Percentiles rank a stretch among this genome's conserved stretches.
These are phyloP conservation scores for Pythium monospermum DNA, from an alignment of 352 stramenopile genomes.

Conservation along the genomic window DNA sequence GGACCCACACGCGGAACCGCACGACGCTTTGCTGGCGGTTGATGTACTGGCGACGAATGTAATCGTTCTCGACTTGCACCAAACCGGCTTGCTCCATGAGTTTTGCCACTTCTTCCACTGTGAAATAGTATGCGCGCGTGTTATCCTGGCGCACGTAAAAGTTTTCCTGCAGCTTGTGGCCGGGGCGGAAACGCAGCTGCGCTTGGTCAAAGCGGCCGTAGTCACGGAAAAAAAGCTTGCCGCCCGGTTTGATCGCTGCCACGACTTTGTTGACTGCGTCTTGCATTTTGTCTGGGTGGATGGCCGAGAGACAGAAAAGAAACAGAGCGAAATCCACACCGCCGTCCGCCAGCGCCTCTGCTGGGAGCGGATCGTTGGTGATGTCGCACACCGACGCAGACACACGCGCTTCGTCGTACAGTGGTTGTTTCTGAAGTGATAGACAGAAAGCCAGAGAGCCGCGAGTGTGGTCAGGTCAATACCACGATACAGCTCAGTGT, in stretches of 20 bases:
- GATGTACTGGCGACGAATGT: constrained; percentile 84
- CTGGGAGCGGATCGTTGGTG: constrained; percentile 67
- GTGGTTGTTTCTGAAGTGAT: constrained; percentile 53
- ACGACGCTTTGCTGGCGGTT: constrained; percentile 84
- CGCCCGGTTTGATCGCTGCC: constrained; percentile 63
- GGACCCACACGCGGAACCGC: constrained; percentile 86
- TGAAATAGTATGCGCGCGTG: constrained; percentile 96
- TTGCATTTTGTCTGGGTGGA: constrained; percentile 87
- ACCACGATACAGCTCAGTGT: too few relatives aligned
- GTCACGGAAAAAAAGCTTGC: constrained; percentile 92
- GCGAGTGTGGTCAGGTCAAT: too few relatives aligned
- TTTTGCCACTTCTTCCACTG: constrained; percentile 66
- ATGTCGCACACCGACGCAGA: constrained; percentile 79
- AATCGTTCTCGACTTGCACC: constrained; percentile 69
- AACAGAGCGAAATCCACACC: constrained; percentile 82
- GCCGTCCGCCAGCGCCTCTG: constrained; percentile 41
- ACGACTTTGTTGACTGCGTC: constrained; percentile 85
- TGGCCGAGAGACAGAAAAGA: constrained; percentile 89
- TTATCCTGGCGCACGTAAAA: constrained; percentile 95
- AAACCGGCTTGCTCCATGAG: constrained; percentile 60
- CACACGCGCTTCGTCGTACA: constrained; percentile 74
- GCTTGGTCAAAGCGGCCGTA: constrained; percentile 95
- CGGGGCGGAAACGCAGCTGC: constrained; percentile 89
- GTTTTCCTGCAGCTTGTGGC: constrained; percentile 90
- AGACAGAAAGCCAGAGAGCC: too few relatives aligned